Conservation (phyloP, 2,329 filamentous ascomycete genomes). For the Xylaria sp. region DNA sequence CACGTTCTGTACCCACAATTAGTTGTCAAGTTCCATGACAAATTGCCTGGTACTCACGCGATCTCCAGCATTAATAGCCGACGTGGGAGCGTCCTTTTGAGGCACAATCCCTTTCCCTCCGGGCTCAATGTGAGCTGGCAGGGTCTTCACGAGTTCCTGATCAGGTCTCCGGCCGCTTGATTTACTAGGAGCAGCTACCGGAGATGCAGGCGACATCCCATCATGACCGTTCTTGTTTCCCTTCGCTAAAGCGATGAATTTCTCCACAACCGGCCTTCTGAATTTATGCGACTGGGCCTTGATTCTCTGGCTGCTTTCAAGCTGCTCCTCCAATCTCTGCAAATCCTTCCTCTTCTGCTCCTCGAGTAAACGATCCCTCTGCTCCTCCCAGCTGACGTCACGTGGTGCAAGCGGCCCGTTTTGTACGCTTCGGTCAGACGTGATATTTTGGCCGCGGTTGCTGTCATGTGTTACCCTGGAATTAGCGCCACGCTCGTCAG, state of each 20-base stretch:
- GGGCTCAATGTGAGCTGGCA: constrained; percentile 52
- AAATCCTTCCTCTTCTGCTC: constrained; percentile 62
- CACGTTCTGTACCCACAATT: constrained; percentile 64
- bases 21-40: constrained; percentile 38
- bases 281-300: constrained; percentile 44
- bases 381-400: constrained; percentile 56
- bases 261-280: constrained; percentile 58
- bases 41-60: constrained; percentile 60
- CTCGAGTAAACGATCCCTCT: constrained; percentile 59
- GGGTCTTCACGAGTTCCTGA: constrained; percentile 41
- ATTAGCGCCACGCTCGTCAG: constrained; percentile 27
- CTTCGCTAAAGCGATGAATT: constrained; percentile 58
- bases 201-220: constrained; percentile 49
- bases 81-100: constrained; percentile 78
- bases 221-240: constrained; percentile 54
- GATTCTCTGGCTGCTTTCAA: constrained; percentile 50
- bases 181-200: constrained; percentile 48
- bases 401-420: constrained; percentile 38
- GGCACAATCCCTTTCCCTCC: constrained; percentile 59
- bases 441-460: constrained; percentile 34
- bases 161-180: constrained; percentile 37
- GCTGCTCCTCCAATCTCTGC: constrained; percentile 56
- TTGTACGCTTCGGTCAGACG: constrained; percentile 37
- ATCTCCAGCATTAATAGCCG: constrained; percentile 82
- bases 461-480: constrained; percentile 36